These are phyloP conservation scores for Bipolaris sorokiniana DNA, from an alignment of 2,329 filamentous ascomycete species.

Conservation along the genomic window DNA sequence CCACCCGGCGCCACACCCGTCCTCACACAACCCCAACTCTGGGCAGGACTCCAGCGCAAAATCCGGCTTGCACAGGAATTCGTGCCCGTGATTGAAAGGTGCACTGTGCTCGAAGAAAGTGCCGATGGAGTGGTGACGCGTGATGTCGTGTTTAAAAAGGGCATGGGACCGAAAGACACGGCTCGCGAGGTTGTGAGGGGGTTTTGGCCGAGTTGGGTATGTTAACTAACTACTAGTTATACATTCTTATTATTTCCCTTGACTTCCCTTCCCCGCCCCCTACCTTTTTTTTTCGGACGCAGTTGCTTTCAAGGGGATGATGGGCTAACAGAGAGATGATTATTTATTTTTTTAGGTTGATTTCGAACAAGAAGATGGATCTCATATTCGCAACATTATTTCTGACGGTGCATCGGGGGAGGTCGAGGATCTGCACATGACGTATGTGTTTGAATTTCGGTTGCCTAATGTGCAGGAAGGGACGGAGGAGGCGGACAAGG, in stretches of 20 bases:
- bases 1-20: slow-evolving; percentile 45
- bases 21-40: slow-evolving; percentile 50
- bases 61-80: slow-evolving; percentile 55
- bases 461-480: slow-evolving; percentile 45
- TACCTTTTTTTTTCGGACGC: neutral
- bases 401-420: slow-evolving; percentile 46
- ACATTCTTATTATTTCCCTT: too few species aligned
- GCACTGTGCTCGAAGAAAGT: slow-evolving; percentile 51
- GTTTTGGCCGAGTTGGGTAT: slow-evolving; percentile 51
- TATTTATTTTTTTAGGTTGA: slow-evolving; percentile 43
- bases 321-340: too few species aligned
- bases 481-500: slow-evolving; percentile 42
- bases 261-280: too few species aligned
- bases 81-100: slow-evolving; percentile 52
- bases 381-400: slow-evolving; percentile 54
- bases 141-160: slow-evolving; percentile 50
- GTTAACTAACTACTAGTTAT: too few species aligned
- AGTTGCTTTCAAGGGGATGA: too few species aligned
- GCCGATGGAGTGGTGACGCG: slow-evolving; percentile 42
- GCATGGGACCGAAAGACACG: slow-evolving; percentile 31
- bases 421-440: slow-evolving; percentile 51
- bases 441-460: slow-evolving; percentile 55
- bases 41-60: slow-evolving; percentile 55
- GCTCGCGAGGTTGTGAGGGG: slow-evolving; percentile 50
- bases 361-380: slow-evolving; percentile 53